Evolutionary conservation across 768 basidiomycete genomes (phyloP).

Genomic region (Lentinula detonsa): DNA sequence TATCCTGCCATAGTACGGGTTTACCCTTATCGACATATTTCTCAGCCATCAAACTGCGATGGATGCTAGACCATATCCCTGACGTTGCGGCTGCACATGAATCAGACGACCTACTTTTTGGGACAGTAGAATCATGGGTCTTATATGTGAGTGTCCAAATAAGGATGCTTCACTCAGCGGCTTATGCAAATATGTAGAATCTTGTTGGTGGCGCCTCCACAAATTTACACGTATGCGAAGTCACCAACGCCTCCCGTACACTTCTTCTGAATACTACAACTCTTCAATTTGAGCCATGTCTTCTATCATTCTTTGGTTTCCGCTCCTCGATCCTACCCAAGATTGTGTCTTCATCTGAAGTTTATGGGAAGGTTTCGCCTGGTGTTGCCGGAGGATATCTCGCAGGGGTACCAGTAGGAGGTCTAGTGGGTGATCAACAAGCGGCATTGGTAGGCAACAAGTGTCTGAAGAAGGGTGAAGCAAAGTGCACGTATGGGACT

Average conservation of each 20-base stretch:
- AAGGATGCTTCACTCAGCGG: not conserved
- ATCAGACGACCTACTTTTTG: conserved; percentile 77
- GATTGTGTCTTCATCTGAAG: conserved; percentile 87
- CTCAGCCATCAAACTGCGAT: conserved; percentile 91
- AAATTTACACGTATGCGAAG: conserved; percentile 82
- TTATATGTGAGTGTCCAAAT: conserved; percentile 55
- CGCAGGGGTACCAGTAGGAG: conserved; percentile 78
- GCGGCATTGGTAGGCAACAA: conserved; percentile 96
- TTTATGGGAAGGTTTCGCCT: conserved; percentile 73
- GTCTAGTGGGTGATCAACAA: conserved; percentile 97
- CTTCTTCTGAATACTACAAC: conserved; percentile 82
- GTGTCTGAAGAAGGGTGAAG: conserved; percentile 84
- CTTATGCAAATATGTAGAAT: conserved; percentile 42
- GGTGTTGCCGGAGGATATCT: conserved; percentile 66
- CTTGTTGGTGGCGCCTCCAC: conserved; percentile 70
- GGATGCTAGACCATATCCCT: conserved; percentile 89
- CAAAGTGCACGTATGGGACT: conserved; percentile 98
- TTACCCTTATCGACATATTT: conserved; percentile 97
- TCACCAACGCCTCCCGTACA: conserved; percentile 95
- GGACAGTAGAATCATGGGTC: conserved; percentile 97
- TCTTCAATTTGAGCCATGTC: conserved; percentile 75
- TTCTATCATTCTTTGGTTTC: conserved; percentile 85
- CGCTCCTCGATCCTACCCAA: conserved; percentile 73
- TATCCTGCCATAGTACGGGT: conserved; percentile 57
- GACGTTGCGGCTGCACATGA: conserved; percentile 76